Base-by-base conservation (phyloP, 768 basidiomycete genomes). In the Mycena polygramma region DNA sequence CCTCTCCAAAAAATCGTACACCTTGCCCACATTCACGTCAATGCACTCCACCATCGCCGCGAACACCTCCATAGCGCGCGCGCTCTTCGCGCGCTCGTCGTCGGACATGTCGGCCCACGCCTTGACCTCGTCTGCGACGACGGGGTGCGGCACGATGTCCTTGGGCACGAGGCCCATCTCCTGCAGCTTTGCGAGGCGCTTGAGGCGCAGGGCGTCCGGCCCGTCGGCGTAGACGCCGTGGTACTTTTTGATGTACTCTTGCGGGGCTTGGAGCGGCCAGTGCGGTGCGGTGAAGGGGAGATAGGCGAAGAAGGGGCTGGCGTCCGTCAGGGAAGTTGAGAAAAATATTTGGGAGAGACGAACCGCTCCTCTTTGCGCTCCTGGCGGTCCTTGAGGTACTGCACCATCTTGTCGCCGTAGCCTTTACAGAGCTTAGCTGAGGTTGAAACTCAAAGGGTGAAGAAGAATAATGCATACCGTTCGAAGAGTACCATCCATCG, bases 201-300 rank as follows among this genome's bases (percentile, higher is more conserved):
- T 49, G 45, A 65, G 63, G 45, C 63, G 53, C 45, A 65, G 45
- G 14, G 63, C 63, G 35, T 65, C 63, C 5, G 63, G 63, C 20
- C 63, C 63, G 43, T 57, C 63, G 63, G 19, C 55, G 43, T 65
- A 65, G 2, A 57, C 36, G 63, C 63, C 63, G 43, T 57, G 63
- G 54, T 65, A 65, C n/a, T 65, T 57, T 35, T 49, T 57, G 55
- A 65, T 65, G 54, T 65, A 57, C 37, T 65, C 55, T 37, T 65
- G 63, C 35, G 63, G 63, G 14, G 63, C 63, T 39, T 65, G 63
- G n/a, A 65, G 63, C 20, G 63, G 63, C 63, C 63, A 65, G 55
- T 65, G 63, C 20, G 63, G 63, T 14, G 63, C 63, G 53, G 63
- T 65, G 63, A 65, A 65, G n/a, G 63, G 63, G 45, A 65, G 63